Conservation (phyloP, 768 basidiomycete genomes). For the Suillus placidus region DNA sequence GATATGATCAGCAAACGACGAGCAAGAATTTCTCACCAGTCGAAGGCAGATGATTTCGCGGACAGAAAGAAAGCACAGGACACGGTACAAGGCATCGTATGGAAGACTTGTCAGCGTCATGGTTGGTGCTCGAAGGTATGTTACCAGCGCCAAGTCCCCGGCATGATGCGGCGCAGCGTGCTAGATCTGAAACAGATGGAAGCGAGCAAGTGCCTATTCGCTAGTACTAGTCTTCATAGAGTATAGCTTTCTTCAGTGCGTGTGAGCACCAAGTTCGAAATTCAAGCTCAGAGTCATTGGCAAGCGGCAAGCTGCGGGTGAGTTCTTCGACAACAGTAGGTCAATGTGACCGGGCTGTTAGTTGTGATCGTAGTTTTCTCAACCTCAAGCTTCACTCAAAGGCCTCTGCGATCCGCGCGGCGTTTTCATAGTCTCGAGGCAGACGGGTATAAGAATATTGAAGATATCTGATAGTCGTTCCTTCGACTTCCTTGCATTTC, state of each 20-base stretch:
- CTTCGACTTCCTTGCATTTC: no score
- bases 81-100: constrained; percentile 1
- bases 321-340: no score
- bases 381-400: no score
- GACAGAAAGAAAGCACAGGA: constrained; percentile 1
- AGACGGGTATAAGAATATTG: no score
- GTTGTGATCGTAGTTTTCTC: no score
- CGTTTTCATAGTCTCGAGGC: no score
- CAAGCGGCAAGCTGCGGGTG: neutral
- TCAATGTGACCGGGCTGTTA: no score
- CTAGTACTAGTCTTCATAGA: neutral
- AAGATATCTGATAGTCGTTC: no score
- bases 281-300: neutral
- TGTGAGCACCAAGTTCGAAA: neutral
- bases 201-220: constrained; percentile 2
- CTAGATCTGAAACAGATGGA: neutral
- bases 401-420: no score
- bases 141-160: neutral
- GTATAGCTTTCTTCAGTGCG: neutral
- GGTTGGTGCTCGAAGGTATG: neutral
- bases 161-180: neutral
- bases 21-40: neutral
- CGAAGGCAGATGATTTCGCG: constrained; percentile 9
- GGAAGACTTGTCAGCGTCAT: constrained; percentile 2
- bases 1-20: neutral